Base-by-base conservation (phyloP, 1,284 basidiomycete species). In the Athelia psychrophila region DNA sequence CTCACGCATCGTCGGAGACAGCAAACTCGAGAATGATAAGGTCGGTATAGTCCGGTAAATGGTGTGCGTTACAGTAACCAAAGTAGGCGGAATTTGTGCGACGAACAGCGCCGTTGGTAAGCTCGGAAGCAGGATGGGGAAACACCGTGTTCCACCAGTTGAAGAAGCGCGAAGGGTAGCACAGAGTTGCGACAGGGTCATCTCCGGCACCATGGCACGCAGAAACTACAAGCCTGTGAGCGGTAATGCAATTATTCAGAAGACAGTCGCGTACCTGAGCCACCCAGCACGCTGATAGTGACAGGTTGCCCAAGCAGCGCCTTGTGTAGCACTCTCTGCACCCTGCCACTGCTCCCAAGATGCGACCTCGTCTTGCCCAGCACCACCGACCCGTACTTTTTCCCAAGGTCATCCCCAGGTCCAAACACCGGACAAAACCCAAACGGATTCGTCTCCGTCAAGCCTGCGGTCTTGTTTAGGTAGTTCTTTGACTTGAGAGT, bases 91-190 rank as follows among this genome's bases (percentile, higher is more conserved):
- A 94, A 68, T 89, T 89, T 33, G 93, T 93, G 47, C 84, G 81
- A 22, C 92, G 81, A 75, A 94, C 88, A 2, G 95, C 95, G 27
- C 95, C 95, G 67, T 97, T 97, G 15, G 95, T 98, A 57, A 98
- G 80, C 68, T 97, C 94, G 8, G 93, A 93, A 2, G 90, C 91
- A 0, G 94, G 94, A 69, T 98, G 91, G 1, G 95, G 95, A 72
- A 98, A 98, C 16, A 97, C 81, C 49, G 79, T 81, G 70, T 95
- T 93, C 89, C 94, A 95, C 95, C 95, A 98, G 53, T 87, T 78
- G 75, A 97, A 97, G 73, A 98, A 91, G 38, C 83, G 81, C 35
- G 91, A 85, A 1, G 95, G 94, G 68, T 95, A 98, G 69, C 95
- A 96, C 58, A 74, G 76, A 0, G 91, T 79, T 0, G 93, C 84